Percentiles rank a stretch among this genome's conserved stretches.
Evolutionary conservation across 2,329 filamentous ascomycete species (phyloP).

Genomic region (Amphichorda felina): DNA sequence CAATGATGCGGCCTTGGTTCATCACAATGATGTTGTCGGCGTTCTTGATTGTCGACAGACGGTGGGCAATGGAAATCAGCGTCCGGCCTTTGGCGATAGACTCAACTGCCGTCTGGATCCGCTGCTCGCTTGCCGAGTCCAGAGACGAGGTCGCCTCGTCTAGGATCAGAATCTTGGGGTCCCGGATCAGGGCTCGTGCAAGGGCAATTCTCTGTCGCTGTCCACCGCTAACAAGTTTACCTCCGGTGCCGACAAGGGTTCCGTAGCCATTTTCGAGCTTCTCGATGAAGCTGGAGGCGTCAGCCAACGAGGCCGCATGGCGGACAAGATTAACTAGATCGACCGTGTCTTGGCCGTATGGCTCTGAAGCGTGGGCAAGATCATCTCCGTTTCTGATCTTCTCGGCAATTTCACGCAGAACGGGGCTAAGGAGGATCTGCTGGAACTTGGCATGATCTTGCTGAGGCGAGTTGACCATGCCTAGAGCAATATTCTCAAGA

Average conservation of each 20-base stretch:
- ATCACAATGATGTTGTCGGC: conserved; percentile 59
- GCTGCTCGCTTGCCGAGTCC: conserved; percentile 43
- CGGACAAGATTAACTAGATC: conserved; percentile 40
- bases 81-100: conserved; percentile 40
- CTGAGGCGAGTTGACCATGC: conserved; percentile 29
- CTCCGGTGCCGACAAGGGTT: conserved; percentile 39
- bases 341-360: conserved; percentile 27
- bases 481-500: conserved; percentile 38
- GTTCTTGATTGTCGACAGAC: conserved; percentile 47
- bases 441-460: conserved; percentile 28
- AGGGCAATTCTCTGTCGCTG: conserved; percentile 50
- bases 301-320: conserved; percentile 42
- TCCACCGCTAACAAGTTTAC: conserved; percentile 44
- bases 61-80: conserved; percentile 54
- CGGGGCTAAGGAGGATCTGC: conserved; percentile 31
- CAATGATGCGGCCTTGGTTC: conserved; percentile 45
- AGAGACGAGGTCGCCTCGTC: conserved; percentile 52
- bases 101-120: conserved; percentile 38
- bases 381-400: conserved; percentile 38
- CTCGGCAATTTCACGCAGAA: conserved; percentile 37
- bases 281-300: conserved; percentile 44
- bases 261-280: conserved; percentile 40
- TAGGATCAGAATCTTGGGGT: conserved; percentile 45
- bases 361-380: conserved; percentile 28
- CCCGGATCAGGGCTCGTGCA: conserved; percentile 42